A percentile compares a stretch with the other conserved stretches of the same genome.
These are phyloP conservation scores for Aquanectria penicillioides DNA, from an alignment of 2,329 filamentous ascomycete genomes.

Conservation along the genomic window DNA sequence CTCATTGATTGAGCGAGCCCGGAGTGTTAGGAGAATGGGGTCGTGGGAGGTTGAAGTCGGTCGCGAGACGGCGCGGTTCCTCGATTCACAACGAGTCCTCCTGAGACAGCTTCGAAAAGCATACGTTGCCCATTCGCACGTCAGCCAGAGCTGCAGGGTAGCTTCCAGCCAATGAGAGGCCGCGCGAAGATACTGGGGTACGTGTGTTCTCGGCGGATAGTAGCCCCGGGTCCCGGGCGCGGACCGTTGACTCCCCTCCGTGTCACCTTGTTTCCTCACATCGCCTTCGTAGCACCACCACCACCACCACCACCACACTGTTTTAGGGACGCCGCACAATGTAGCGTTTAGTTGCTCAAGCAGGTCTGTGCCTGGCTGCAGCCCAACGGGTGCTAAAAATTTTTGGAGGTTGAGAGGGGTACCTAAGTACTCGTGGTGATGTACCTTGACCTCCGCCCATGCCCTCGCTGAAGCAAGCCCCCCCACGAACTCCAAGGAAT, in stretches of 20 bases:
- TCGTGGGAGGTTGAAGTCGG: conserved; percentile 22
- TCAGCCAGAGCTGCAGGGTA: conserved; percentile 43
- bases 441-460: too few relatives aligned
- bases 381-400: not conserved
- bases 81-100: conserved; percentile 36
- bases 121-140: conserved; percentile 49
- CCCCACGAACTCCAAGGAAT: conserved; percentile 32
- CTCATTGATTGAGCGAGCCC: conserved; percentile 49
- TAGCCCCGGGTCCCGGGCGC: conserved; percentile 32
- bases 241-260: not conserved
- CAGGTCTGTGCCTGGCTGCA: not conserved
- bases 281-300: not conserved
- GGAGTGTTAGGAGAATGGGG: conserved; percentile 25
- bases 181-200: conserved; percentile 4
- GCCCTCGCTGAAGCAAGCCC: conserved; percentile 20
- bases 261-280: too few relatives aligned
- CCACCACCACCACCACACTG: too few relatives aligned
- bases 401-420: conserved; percentile 21
- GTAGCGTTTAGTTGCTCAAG: too few relatives aligned
- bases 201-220: conserved; percentile 30
- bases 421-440: conserved; percentile 7
- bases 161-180: conserved; percentile 41
- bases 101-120: conserved; percentile 46
- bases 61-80: conserved; percentile 30
- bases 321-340: too few relatives aligned